Evolutionary conservation across 371 early-diverging fungal genomes (phyloP).

Genomic region (Cladochytrium tenue): DNA sequence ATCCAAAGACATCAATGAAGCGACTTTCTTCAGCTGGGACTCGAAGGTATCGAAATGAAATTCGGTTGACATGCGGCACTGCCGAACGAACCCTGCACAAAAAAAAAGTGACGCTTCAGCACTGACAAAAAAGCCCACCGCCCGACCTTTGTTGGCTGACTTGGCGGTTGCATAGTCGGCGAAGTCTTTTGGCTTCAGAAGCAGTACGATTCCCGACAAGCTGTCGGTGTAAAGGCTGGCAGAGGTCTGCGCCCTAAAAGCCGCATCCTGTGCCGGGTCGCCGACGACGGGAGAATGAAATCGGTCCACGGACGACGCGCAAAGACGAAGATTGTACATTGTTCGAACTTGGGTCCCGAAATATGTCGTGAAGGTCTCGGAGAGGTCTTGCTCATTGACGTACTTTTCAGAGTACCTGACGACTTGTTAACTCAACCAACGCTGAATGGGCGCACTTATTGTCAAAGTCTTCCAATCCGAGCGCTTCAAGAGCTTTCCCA

Average conservation of each 20-base stretch:
- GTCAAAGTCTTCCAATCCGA: conserved; percentile 7
- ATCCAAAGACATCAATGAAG: too few species aligned
- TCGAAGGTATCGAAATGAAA: conserved; percentile 76
- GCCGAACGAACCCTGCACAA: conserved; percentile 59
- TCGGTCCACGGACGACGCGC: conserved; percentile 34
- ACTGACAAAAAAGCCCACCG: too few species aligned
- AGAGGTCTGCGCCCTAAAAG: conserved; percentile 71
- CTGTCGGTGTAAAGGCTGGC: conserved; percentile 68
- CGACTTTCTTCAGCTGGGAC: conserved; percentile 57
- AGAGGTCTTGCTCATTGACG: conserved; percentile 33
- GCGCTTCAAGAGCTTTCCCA: conserved; percentile 73
- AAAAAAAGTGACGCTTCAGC: too few species aligned
- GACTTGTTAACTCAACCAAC: too few species aligned
- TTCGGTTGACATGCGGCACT: conserved; percentile 71
- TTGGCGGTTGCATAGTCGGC: conserved; percentile 49
- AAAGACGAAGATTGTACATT: conserved; percentile 67
- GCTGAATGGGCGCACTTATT: too few species aligned
- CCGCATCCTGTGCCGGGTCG: conserved; percentile 35
- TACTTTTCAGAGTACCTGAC: not conserved
- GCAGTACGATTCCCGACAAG: conserved; percentile 64
- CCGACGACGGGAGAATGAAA: conserved; percentile 1
- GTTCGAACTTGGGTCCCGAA: conserved; percentile 74
- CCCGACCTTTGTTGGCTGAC: conserved; percentile 64
- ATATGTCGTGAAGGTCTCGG: conserved; percentile 73
- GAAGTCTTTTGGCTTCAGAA: conserved; percentile 60